These are phyloP conservation scores for Fusarium algeriense DNA, from an alignment of 2,329 filamentous ascomycete genomes.

Conservation along the genomic window DNA sequence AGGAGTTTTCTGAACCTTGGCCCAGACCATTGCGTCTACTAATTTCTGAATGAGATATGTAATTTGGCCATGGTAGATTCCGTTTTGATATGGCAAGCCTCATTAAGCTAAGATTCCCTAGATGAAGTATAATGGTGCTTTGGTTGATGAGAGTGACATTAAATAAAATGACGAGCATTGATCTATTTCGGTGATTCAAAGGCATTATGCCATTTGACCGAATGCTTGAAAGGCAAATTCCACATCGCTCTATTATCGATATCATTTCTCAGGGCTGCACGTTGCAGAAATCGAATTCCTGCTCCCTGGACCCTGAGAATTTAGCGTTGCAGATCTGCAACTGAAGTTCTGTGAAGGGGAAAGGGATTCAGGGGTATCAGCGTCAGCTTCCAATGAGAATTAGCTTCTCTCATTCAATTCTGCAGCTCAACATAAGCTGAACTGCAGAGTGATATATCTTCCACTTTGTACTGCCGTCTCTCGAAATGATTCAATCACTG, in stretches of 20 bases:
- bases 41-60: not conserved
- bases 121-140: not conserved
- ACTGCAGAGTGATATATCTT: not conserved
- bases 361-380: conserved; percentile 31
- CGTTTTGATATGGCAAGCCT: not conserved
- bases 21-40: conserved; percentile 16
- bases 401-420: conserved; percentile 13
- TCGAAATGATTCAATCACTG: not conserved
- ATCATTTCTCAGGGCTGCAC: not conserved
- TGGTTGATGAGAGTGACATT: conserved; percentile 1
- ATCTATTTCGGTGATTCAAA: not conserved
- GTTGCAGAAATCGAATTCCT: conserved; percentile 4
- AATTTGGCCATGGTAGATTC: conserved; percentile 7
- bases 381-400: conserved; percentile 18
- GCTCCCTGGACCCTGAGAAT: conserved; percentile 33
- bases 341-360: conserved; percentile 9
- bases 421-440: not conserved
- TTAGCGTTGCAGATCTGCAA: conserved; percentile 38
- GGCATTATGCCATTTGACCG: not conserved
- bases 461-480: not conserved
- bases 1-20: not conserved
- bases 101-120: conserved; percentile 1
- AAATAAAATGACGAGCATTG: not conserved
- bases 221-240: not conserved
- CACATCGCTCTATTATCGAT: not conserved